Percentiles rank a stretch among this genome's conserved stretches.
Evolutionary conservation across 2,329 filamentous ascomycete genomes (phyloP).

Genomic region (Rugonectria rugulosa): DNA sequence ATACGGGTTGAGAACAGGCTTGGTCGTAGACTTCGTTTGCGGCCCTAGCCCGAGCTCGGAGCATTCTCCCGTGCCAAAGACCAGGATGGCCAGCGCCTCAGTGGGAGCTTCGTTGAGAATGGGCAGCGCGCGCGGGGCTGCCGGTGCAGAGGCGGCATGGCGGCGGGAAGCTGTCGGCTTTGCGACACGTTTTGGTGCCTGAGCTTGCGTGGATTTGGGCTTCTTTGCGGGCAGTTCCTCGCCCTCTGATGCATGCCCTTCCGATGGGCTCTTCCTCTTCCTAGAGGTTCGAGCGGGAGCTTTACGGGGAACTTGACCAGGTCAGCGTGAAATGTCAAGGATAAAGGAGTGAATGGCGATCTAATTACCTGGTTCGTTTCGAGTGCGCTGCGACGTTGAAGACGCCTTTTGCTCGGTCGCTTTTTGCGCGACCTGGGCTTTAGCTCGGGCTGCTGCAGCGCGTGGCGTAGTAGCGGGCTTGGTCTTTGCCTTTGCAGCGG

Average conservation of each 20-base stretch:
- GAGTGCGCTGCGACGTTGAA: too few relatives aligned
- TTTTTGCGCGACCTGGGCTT: too few relatives aligned
- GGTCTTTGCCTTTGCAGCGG: too few relatives aligned
- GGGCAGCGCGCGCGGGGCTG: neutral
- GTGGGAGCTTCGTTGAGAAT: neutral
- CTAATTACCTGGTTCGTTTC: too few relatives aligned
- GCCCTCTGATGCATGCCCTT: neutral
- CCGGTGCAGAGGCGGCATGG: neutral
- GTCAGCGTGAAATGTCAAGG: too few relatives aligned
- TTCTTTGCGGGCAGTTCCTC: neutral
- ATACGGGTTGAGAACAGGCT: conserved; percentile 22
- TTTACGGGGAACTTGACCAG: too few relatives aligned
- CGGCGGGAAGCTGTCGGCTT: neutral
- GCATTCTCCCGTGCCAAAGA: conserved; percentile 16
- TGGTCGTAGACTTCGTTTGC: neutral
- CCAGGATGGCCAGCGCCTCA: conserved; percentile 11
- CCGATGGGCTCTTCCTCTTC: neutral
- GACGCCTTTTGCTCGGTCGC: too few relatives aligned
- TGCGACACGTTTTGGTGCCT: neutral
- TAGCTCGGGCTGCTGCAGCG: too few relatives aligned
- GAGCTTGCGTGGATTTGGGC: neutral
- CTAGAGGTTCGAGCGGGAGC: neutral
- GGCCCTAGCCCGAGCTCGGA: conserved; percentile 24
- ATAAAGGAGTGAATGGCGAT: too few relatives aligned
- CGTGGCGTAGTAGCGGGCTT: too few relatives aligned